Evolutionary conservation across 164 flowering plant genomes (phyloP).

Genomic region (Pachysandra terminalis): DNA sequence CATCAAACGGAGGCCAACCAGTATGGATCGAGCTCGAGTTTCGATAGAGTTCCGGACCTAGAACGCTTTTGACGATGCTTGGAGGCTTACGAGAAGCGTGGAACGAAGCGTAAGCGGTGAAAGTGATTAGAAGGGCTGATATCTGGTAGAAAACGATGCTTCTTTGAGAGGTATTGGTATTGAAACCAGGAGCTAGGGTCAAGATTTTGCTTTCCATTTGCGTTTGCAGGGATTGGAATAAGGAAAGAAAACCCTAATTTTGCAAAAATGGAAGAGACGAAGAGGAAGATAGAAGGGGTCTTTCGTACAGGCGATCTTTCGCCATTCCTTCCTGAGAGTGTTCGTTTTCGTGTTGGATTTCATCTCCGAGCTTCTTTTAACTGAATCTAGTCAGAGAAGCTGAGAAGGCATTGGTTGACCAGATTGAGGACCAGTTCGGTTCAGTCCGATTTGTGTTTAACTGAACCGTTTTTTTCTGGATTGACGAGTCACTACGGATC

Average conservation of each 20-base stretch:
- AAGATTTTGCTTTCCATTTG: conserved; percentile 23
- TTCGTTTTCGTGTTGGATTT: background rate
- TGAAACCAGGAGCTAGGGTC: conserved; percentile 33
- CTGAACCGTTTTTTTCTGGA: too few relatives aligned
- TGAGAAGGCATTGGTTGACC: too few relatives aligned
- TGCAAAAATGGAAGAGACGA: background rate
- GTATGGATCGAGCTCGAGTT: conserved; percentile 18
- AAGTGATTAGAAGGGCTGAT: conserved; percentile 61
- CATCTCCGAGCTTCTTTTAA: background rate
- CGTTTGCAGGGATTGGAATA: background rate
- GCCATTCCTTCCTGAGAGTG: background rate
- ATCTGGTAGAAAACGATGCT: conserved; percentile 54
- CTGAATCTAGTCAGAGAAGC: too few relatives aligned
- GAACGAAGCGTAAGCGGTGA: conserved; percentile 83
- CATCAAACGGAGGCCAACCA: conserved; percentile 92
- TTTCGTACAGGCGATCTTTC: background rate
- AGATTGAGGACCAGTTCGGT: too few relatives aligned
- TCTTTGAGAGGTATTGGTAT: conserved; percentile 41
- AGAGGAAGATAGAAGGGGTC: background rate
- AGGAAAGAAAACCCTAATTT: background rate
- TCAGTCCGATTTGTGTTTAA: too few relatives aligned
- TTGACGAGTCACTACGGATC: too few relatives aligned
- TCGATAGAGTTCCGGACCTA: conserved; percentile 30
- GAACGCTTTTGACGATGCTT: conserved; percentile 78
- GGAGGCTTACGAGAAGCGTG: conserved; percentile 97